A percentile compares a stretch with the other conserved stretches of the same genome.
Conservation (phyloP, 805 yeast genomes). For the Zygoascus tannicola region DNA sequence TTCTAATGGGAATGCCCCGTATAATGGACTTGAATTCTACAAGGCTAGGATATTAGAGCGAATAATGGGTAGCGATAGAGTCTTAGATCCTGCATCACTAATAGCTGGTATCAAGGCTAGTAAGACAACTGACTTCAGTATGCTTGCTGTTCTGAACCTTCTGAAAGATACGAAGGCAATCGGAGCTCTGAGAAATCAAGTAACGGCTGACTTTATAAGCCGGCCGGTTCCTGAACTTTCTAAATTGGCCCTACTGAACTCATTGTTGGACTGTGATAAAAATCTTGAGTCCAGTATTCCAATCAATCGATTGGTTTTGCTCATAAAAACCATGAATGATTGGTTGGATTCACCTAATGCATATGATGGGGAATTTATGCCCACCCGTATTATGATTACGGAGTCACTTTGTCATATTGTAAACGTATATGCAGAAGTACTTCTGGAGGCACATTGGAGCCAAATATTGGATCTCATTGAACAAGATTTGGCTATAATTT, state of each 20-base stretch:
- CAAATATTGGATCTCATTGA: constrained; percentile 12
- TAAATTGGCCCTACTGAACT: background rate
- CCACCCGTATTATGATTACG: constrained; percentile 43
- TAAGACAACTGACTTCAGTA: constrained; percentile 2
- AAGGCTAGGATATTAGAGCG: background rate
- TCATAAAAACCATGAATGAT: constrained; percentile 40
- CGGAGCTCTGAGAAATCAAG: constrained; percentile 37
- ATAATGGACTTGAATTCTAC: background rate
- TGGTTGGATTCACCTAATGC: constrained; percentile 60
- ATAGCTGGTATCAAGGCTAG: constrained; percentile 1
- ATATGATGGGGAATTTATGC: constrained; percentile 45
- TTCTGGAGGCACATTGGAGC: constrained; percentile 8
- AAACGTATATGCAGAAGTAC: constrained; percentile 16
- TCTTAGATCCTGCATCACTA: background rate
- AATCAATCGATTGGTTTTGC: constrained; percentile 55
- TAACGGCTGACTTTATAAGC: constrained; percentile 27
- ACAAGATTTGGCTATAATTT: constrained; percentile 10
- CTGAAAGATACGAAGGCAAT: constrained; percentile 16
- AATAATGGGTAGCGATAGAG: background rate
- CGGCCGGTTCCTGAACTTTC: background rate
- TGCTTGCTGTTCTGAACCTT: constrained; percentile 29
- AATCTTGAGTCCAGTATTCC: constrained; percentile 38
- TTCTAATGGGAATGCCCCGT: background rate
- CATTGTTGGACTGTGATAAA: background rate
- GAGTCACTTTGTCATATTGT: constrained; percentile 31